Evolutionary conservation across 1,284 basidiomycete species (phyloP).

Genomic region (Fomitopsis betulina): DNA sequence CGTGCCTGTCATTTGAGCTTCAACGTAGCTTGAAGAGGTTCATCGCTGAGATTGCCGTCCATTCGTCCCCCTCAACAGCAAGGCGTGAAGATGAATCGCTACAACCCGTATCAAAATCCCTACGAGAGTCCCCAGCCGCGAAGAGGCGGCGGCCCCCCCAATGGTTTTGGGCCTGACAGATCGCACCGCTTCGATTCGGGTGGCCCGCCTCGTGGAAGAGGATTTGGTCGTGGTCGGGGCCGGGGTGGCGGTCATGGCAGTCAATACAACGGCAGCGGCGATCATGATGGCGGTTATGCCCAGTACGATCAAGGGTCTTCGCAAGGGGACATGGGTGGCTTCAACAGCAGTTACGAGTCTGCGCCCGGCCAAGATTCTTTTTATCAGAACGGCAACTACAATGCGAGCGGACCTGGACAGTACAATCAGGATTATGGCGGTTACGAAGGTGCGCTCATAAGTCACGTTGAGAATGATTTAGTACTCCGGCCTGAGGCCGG

Average conservation of each 20-base stretch:
- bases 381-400: conserved; percentile 59
- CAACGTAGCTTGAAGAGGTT: not conserved
- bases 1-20: not conserved
- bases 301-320: conserved; percentile 61
- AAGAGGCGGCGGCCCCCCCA: conserved; percentile 61
- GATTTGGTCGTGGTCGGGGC: conserved; percentile 47
- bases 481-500: conserved; percentile 6
- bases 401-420: conserved; percentile 37
- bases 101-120: conserved; percentile 75
- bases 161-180: conserved; percentile 68
- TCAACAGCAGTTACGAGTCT: conserved; percentile 64
- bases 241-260: conserved; percentile 30
- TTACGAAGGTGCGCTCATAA: conserved; percentile 78
- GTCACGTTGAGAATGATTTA: conserved; percentile 23
- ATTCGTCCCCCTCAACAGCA: conserved; percentile 9
- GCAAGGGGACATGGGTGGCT: conserved; percentile 55
- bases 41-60: conserved; percentile 18
- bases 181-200: conserved; percentile 61
- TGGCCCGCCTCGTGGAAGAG: conserved; percentile 29
- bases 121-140: conserved; percentile 55
- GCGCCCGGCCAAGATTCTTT: conserved; percentile 53
- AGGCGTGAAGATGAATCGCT: conserved; percentile 65
- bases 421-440: conserved; percentile 54
- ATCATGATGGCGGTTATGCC: conserved; percentile 47
- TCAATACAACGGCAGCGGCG: conserved; percentile 41